Base-by-base conservation (phyloP, 305 asterid species). In the Salvia sclarea region DNA sequence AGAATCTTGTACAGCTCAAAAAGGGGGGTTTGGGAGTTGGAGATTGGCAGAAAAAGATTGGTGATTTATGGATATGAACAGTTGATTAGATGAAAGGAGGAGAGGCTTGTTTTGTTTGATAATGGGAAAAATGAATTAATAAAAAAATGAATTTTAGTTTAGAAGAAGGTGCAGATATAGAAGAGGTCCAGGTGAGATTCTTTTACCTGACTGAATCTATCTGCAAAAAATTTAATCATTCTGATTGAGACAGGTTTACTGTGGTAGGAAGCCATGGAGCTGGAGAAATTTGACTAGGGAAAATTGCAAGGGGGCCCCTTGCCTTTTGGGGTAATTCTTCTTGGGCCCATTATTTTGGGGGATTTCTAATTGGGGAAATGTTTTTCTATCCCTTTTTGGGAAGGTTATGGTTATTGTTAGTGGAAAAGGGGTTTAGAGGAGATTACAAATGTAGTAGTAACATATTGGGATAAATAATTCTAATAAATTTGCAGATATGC, bases 161-260 rank as follows among this genome's bases (percentile, higher is more conserved):
- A 25, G 72, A 61, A 49, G 56, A 33, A 64, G 63, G 52, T 69
- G 33, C 66, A 55, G 76, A 64, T 55, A 68, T 79, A 70, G 75
- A 76, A 81, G 76, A 67, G 38, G 77, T 74, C 75, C 76, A 66
- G 63, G 58, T 30, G 22, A 69, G 78, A 74, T 81, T 78, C 76
- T 73, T 78, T 73, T 66, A 61, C 70, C 66, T 70, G 83, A 78
- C 61, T 73, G 83, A 81, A 75, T 78, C 79, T 72, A 45, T 57
- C 78, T 22, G 60, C 68, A 28, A 71, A 68, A 64, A 49, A 28
- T 28, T 66, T 54, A 25, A 68, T 64, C 73, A 70, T 72, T 68
- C 64, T 59, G 76, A 78, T 69, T 2, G 60, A 50, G 74, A 78
- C 71, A 52, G 61, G 55, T 75, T 75, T 69, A 75, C 78, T 73